phyloP scores from a whole-genome alignment of 345 rosid genomes.

The Erysimum cheiranthoides region DNA sequence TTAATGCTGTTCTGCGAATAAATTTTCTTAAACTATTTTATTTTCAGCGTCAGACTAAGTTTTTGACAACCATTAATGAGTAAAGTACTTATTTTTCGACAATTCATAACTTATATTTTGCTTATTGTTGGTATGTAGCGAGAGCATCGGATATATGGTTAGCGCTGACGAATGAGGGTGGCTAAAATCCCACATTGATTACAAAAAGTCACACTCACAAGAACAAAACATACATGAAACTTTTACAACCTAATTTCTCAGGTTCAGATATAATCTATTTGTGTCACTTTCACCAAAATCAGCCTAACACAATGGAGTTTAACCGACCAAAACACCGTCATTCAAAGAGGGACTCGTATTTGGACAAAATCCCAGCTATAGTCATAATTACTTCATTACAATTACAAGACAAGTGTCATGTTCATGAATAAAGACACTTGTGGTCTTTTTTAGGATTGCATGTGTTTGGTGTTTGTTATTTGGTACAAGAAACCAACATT shows the following conservation, averaged over 20 bases:
- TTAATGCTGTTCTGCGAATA: neutral
- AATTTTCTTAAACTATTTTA: neutral
- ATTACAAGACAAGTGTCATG: neutral
- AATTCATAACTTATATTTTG: neutral
- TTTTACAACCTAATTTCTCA: neutral
- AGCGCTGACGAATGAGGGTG: neutral
- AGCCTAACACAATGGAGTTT: neutral
- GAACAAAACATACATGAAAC: neutral
- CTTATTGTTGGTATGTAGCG: slow-evolving; percentile 4
- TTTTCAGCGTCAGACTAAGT: neutral
- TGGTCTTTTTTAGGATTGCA: neutral
- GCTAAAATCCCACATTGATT: neutral
- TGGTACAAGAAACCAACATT: slow-evolving; percentile 8
- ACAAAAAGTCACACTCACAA: neutral
- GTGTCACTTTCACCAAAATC: neutral
- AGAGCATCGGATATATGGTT: slow-evolving; percentile 10
- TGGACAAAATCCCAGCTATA: neutral
- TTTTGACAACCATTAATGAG: neutral
- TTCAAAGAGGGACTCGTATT: neutral
- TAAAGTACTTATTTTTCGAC: neutral
- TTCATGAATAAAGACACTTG: neutral
- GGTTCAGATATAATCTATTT: neutral
- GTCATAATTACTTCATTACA: neutral
- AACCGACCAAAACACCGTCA: neutral
- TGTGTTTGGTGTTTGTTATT: slow-evolving; percentile 22